Evolutionary conservation across 345 rosid genomes (phyloP).

Genomic region (Crucihimalaya himalaica): DNA sequence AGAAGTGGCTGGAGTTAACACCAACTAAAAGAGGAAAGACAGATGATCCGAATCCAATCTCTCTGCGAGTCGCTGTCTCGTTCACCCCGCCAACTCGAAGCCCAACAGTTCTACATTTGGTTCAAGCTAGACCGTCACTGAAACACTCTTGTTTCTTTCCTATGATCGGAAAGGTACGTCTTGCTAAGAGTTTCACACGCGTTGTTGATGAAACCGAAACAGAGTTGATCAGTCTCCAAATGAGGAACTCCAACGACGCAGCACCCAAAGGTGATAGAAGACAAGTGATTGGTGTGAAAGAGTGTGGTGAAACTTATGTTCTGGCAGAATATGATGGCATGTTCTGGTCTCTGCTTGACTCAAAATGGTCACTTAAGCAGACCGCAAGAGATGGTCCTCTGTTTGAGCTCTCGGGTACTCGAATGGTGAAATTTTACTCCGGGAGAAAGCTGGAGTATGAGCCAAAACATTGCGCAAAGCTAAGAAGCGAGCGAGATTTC

Average conservation of each 20-base stretch:
- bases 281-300: slow-evolving; percentile 63
- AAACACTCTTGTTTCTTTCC: slow-evolving; percentile 70
- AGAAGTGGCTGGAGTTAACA: slow-evolving; percentile 75
- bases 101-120: slow-evolving; percentile 56
- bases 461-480: slow-evolving; percentile 50
- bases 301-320: slow-evolving; percentile 56
- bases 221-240: slow-evolving; percentile 73
- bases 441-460: slow-evolving; percentile 86
- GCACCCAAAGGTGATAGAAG: slow-evolving; percentile 43
- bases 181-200: slow-evolving; percentile 46
- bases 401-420: slow-evolving; percentile 65
- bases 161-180: slow-evolving; percentile 47
- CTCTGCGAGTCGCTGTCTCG: slow-evolving; percentile 68
- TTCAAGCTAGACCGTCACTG: slow-evolving; percentile 45
- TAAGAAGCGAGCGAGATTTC: slow-evolving; percentile 57
- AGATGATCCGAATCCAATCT: slow-evolving; percentile 47
- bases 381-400: slow-evolving; percentile 48
- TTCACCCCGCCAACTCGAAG: slow-evolving; percentile 64
- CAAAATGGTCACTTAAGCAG: slow-evolving; percentile 62
- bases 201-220: slow-evolving; percentile 57
- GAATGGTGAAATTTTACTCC: slow-evolving; percentile 56
- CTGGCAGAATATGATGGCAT: slow-evolving; percentile 60
- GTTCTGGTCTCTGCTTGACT: slow-evolving; percentile 71
- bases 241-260: slow-evolving; percentile 59
- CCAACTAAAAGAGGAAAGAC: slow-evolving; percentile 46